These are phyloP conservation scores for Elaeis oleifera DNA, from an alignment of 202 grass and related monocot species.

Conservation along the genomic window DNA sequence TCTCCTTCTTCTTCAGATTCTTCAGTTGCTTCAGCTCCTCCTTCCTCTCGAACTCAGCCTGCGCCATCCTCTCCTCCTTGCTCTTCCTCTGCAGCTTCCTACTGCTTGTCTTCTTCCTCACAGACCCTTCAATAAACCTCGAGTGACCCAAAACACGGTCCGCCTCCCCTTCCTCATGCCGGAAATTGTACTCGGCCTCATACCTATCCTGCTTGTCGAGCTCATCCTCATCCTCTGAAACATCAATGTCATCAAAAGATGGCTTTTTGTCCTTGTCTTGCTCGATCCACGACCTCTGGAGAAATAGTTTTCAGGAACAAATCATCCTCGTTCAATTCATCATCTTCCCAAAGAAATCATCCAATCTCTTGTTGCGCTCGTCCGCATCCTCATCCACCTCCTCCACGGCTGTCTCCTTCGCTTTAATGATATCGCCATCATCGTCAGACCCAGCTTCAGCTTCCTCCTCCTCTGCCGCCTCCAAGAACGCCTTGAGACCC, in stretches of 20 bases:
- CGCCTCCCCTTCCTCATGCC: slow-evolving; percentile 62
- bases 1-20: slow-evolving; percentile 97
- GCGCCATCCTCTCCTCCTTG: slow-evolving; percentile 71
- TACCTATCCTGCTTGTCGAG: slow-evolving; percentile 54
- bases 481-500: slow-evolving; percentile 28
- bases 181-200: slow-evolving; percentile 41
- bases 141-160: slow-evolving; percentile 73
- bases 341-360: slow-evolving; percentile 57
- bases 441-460: slow-evolving; percentile 5
- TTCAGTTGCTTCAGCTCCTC: slow-evolving; percentile 90
- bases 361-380: slow-evolving; percentile 7
- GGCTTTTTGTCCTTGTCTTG: slow-evolving; percentile 22
- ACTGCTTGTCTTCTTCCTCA: slow-evolving; percentile 85
- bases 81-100: slow-evolving; percentile 75
- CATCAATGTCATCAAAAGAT: slow-evolving; percentile 32
- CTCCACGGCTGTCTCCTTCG: slow-evolving; percentile 2
- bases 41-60: slow-evolving; percentile 45
- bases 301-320: slow-evolving; percentile 73
- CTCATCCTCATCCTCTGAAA: slow-evolving; percentile 59
- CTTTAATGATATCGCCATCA: background rate
- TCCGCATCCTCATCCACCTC: slow-evolving; percentile 28
- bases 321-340: slow-evolving; percentile 53
- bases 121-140: slow-evolving; percentile 68
- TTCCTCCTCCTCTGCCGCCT: background rate
- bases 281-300: slow-evolving; percentile 47